phyloP scores from a whole-genome alignment of 805 yeast genomes.

The Candida vaughaniae region DNA sequence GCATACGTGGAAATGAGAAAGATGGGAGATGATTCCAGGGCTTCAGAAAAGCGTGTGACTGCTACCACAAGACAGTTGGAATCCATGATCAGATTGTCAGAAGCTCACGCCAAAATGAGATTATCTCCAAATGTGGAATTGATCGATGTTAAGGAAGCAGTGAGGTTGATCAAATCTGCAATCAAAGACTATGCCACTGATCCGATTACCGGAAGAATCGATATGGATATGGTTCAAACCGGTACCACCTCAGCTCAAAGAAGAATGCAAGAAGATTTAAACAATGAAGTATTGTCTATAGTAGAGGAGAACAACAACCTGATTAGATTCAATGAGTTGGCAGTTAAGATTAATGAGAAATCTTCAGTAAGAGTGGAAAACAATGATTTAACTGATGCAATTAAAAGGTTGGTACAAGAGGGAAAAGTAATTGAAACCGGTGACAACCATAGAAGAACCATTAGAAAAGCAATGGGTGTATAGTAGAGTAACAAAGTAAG shows the following conservation, averaged over 20 bases:
- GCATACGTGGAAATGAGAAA: constrained; percentile 93
- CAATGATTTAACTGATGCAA: constrained; percentile 63
- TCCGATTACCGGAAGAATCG: constrained; percentile 94
- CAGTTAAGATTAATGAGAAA: constrained; percentile 64
- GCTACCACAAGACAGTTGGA: constrained; percentile 98
- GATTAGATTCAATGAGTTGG: constrained; percentile 58
- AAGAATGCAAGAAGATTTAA: constrained; percentile 68
- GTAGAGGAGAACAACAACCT: constrained; percentile 50
- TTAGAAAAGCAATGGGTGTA: constrained; percentile 28
- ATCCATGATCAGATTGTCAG: constrained; percentile 89
- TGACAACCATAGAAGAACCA: constrained; percentile 66
- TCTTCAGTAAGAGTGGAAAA: constrained; percentile 65
- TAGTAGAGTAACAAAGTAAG: constrained; percentile 1
- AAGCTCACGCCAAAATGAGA: constrained; percentile 98
- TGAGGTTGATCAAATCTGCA: constrained; percentile 87
- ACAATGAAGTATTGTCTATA: constrained; percentile 55
- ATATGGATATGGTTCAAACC: constrained; percentile 95
- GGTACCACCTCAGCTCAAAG: constrained; percentile 91
- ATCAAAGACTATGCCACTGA: constrained; percentile 98
- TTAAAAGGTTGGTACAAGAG: constrained; percentile 69
- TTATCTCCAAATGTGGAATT: constrained; percentile 68
- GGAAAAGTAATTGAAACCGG: constrained; percentile 69
- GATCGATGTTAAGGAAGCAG: constrained; percentile 89
- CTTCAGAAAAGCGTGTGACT: constrained; percentile 87
- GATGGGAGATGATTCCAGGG: constrained; percentile 85